Evolutionary conservation across 2,329 filamentous ascomycete species (phyloP), one percentile per base, ranked within the genome.

Genomic region (Gaeumannomyces sp.): DNA sequence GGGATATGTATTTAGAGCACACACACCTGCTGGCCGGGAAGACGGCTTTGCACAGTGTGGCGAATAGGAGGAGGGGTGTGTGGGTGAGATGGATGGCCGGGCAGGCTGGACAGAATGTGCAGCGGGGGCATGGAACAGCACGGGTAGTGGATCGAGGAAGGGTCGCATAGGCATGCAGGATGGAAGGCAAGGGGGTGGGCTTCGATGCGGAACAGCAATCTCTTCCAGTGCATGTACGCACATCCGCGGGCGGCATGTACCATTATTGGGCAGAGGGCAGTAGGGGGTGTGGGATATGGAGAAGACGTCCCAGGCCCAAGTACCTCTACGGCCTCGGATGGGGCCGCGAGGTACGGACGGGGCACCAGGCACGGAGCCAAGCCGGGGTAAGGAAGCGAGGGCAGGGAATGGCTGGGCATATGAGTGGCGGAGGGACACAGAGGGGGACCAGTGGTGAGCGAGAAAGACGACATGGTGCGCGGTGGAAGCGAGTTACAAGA

Each of bases 191-290:
- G 72, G 19, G 22, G 45, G 45, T 53, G 45, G 45, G 22, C 45
- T 53, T 53, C 73, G 74, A 79, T 79, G 78, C 78, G 80, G 73
- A 77, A 75, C 27, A 22, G 61, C 28, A 58, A 25, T 53, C 19
- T 53, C 45, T 53, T n/a, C 45, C 45, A 22, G n/a, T 7, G 22
- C 22, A 53, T 53, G 45, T 6, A 45, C 19, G 38, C 11, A 53
- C 45, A n/a, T 53, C 45, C 45, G 38, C 19, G 45, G 45, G 45
- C 45, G 45, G 45, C 10, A 53, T 53, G 45, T 53, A n/a, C 45
- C 45, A 22, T 53, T n/a, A 53, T 25, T 53, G 45, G 45, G 22
- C 45, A 3, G 22, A 10, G 45, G 1, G 25, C 16, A 45, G 16
- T 19, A 45, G 38, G 38, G 38, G 33, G 38, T 16, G 38, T 45